Percentiles rank a stretch among this genome's conserved stretches.
phyloP scores from a whole-genome alignment of 177 flowering plant species.

The Vitis hybrid region DNA sequence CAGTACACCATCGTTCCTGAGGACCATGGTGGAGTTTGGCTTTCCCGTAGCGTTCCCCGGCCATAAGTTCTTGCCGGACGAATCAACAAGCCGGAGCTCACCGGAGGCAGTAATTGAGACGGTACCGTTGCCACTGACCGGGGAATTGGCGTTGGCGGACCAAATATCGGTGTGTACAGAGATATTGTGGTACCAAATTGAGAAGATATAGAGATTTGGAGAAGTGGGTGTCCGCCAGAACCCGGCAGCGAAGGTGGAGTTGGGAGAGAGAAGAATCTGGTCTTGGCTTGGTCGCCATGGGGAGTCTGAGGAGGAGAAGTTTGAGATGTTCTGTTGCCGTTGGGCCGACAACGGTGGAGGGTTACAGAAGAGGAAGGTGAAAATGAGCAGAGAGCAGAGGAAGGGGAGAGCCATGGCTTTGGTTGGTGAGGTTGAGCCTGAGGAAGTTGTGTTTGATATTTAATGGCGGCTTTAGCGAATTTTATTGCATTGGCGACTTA shows the following conservation, averaged over 20 bases:
- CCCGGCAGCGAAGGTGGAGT: constrained; percentile 68
- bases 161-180: constrained; percentile 36
- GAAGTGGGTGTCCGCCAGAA: constrained; percentile 35
- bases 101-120: constrained; percentile 31
- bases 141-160: constrained; percentile 37
- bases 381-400: constrained; percentile 14
- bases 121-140: constrained; percentile 24
- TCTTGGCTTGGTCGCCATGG: constrained; percentile 61
- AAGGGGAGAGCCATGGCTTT: constrained; percentile 12
- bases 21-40: constrained; percentile 25
- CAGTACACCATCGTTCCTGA: constrained; percentile 39
- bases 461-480: too few relatives aligned
- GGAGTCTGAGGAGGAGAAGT: constrained; percentile 40
- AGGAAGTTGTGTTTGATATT: too few relatives aligned
- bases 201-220: constrained; percentile 42
- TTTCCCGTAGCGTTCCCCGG: neutral
- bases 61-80: constrained; percentile 27
- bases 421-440: neutral
- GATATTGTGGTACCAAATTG: constrained; percentile 49
- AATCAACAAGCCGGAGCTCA: constrained; percentile 24
- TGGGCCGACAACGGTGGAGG: constrained; percentile 21
- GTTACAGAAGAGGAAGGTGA: constrained; percentile 14
- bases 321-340: constrained; percentile 16
- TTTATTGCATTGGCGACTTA: too few relatives aligned
- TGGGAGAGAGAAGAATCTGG: constrained; percentile 48